Base-by-base conservation (phyloP, 31 red algal species). In the Bonnemaisonia californica region DNA sequence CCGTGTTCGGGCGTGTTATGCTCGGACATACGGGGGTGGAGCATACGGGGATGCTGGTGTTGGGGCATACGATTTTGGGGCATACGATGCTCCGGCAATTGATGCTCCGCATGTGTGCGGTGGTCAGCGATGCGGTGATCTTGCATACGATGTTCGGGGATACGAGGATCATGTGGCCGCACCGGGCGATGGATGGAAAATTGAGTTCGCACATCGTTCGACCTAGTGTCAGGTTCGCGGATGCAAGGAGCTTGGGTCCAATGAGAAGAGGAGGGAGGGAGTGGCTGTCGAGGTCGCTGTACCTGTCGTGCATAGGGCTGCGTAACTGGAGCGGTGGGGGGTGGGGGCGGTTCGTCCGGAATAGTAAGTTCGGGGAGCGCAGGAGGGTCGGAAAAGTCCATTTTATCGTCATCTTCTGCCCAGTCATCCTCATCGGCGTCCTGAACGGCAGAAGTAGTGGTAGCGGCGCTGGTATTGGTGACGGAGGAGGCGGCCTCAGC, bases 401-500 rank as follows among this genome's bases (percentile, higher is more conserved):
- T 90, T 29, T 54, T 63, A 30, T 83, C 35, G 41, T 80, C 76
- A 51, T 90, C 87, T 42, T 82, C 78, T 38, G 87, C 87, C 87
- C 87, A 90, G 42, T 90, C 87, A 42, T 90, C 87, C 24, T 90
- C 87, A 60, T 90, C 87, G 1, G 75, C 60, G 35, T 71, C 34
- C 7, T 37, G 19, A 32, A 38, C 34, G 4, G 39, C 32, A n/a
- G 35, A 33, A 38, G 31, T 40, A 12, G 26, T 22, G 35, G 37
- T 37, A 21, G 66, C 21, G 21, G 66, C 37, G 21, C 31, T 32
- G 12, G 66, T 37, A n/a, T 40, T 40, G 39, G 24, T 38, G 9
- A 38, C 19, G 21, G 66, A 33, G 26, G 26, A 22, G 19, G 66
- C 12, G 37, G 66, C 7, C 24, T 71, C 19, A 37, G 21, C 29